Conservation (phyloP, 495 filamentous ascomycete genomes). For the Terfezia boudieri region DNA sequence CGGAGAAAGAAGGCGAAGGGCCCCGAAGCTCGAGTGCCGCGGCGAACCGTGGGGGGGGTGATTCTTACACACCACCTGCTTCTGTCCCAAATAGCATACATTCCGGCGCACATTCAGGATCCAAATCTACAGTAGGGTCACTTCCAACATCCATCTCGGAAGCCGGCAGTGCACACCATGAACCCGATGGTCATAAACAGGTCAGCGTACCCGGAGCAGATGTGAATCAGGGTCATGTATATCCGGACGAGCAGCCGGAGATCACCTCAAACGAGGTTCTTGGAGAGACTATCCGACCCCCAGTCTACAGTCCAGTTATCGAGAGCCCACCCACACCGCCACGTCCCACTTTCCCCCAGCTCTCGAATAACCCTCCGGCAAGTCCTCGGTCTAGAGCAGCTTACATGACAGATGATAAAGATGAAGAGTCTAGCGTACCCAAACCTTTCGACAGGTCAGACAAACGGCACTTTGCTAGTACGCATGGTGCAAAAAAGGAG, state of each 20-base stretch:
- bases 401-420: conserved; percentile 32
- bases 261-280: background rate
- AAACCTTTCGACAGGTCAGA: conserved; percentile 36
- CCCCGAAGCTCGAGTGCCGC: background rate
- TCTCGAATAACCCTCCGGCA: conserved; percentile 21
- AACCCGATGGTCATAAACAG: no score
- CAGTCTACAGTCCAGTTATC: background rate
- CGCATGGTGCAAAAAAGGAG: conserved; percentile 22
- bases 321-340: background rate
- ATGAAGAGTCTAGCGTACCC: conserved; percentile 41
- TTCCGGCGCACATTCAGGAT: background rate
- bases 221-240: no score
- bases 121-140: background rate
- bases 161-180: background rate
- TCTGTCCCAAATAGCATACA: background rate
- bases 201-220: no score
- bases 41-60: no score
- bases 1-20: background rate
- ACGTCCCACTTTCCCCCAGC: conserved; percentile 20
- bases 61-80: background rate
- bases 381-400: conserved; percentile 15
- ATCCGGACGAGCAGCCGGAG: background rate
- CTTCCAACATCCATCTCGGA: background rate
- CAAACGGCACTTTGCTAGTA: conserved; percentile 28
- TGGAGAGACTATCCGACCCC: background rate